A percentile compares a stretch with the other conserved stretches of the same genome.
Evolutionary conservation across 768 basidiomycete species (phyloP).

Genomic region (Lentinula detonsa): DNA sequence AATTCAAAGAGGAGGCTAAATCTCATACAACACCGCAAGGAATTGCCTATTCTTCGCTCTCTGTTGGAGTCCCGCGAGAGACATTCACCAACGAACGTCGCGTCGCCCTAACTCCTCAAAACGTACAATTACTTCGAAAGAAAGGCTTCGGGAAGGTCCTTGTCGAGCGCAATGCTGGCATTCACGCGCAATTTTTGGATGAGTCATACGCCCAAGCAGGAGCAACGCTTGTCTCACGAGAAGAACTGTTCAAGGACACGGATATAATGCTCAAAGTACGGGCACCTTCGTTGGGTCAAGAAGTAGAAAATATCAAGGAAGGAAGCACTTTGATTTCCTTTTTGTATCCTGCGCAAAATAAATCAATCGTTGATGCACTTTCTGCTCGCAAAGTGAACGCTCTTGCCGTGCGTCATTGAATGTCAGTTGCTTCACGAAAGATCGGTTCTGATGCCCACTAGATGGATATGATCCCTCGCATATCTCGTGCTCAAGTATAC

Average conservation of each 20-base stretch:
- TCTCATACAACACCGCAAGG: constrained; percentile 18
- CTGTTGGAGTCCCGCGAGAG: constrained; percentile 74
- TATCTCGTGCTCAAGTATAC: constrained; percentile 86
- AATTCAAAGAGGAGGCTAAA: background rate
- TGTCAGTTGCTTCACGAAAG: background rate
- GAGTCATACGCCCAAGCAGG: constrained; percentile 76
- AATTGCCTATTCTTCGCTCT: constrained; percentile 64
- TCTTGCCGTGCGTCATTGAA: constrained; percentile 49
- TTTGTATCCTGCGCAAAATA: constrained; percentile 80
- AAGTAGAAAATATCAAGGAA: constrained; percentile 56
- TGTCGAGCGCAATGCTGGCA: constrained; percentile 68
- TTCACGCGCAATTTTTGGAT: constrained; percentile 72
- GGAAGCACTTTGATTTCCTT: constrained; percentile 82
- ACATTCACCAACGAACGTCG: constrained; percentile 73
- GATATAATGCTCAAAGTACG: constrained; percentile 88
- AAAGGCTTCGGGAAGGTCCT: constrained; percentile 76
- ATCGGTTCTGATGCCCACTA: constrained; percentile 10
- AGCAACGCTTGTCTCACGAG: constrained; percentile 67
- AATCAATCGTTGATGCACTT: constrained; percentile 62
- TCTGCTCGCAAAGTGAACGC: constrained; percentile 61
- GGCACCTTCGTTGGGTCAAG: constrained; percentile 61
- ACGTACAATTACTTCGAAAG: constrained; percentile 67
- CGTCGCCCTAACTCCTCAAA: constrained; percentile 78
- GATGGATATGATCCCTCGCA: constrained; percentile 91
- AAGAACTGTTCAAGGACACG: constrained; percentile 59